phyloP scores from a whole-genome alignment of 148 eudicot species.

The Cornus controversa region DNA sequence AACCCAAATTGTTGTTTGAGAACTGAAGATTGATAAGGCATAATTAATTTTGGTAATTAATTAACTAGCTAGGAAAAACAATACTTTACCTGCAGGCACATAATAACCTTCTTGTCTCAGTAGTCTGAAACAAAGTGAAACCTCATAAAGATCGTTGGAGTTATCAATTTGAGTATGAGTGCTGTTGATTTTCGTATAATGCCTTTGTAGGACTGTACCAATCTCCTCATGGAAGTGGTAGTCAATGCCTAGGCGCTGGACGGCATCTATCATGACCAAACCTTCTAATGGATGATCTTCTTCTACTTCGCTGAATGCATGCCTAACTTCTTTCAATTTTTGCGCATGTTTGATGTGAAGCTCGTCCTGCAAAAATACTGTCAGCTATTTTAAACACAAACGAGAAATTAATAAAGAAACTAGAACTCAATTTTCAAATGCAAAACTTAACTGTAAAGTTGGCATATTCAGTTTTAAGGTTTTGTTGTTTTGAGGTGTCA shows the following conservation, averaged over 20 bases:
- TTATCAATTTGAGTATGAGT: background rate
- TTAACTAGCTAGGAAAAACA: background rate
- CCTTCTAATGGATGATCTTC: constrained; percentile 4
- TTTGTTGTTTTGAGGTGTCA: background rate
- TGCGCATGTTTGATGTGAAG: background rate
- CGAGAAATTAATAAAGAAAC: no score
- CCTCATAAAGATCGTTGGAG: constrained; percentile 26
- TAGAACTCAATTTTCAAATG: no score
- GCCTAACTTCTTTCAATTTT: background rate
- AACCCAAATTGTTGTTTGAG: background rate
- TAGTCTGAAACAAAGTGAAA: constrained; percentile 48
- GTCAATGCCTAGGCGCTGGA: constrained; percentile 38
- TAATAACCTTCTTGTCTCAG: constrained; percentile 48
- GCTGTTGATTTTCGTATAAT: background rate
- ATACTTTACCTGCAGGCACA: constrained; percentile 36
- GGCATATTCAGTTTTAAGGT: no score
- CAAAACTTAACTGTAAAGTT: no score
- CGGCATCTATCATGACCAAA: constrained; percentile 22
- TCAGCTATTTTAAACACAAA: no score
- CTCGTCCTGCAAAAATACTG: background rate
- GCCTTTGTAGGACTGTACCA: constrained; percentile 5
- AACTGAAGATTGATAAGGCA: no score
- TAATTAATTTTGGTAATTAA: no score
- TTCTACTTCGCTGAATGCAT: background rate
- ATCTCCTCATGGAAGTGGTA: constrained; percentile 44